Base-by-base conservation (phyloP, 164 flowering plant genomes). In the Kalanchoe fedtschenkoi region DNA sequence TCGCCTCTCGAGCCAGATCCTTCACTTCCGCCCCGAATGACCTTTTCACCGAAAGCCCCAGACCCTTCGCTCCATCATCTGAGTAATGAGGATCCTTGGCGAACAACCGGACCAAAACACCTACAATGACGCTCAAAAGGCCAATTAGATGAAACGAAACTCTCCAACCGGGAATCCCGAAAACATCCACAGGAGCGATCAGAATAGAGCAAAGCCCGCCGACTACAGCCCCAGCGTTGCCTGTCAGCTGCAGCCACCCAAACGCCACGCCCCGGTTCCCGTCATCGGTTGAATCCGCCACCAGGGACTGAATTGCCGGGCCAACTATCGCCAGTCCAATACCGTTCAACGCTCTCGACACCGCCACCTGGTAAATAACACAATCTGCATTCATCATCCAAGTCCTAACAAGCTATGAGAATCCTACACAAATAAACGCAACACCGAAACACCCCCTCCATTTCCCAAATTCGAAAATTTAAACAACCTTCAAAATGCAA, bases 101-200 rank as follows among this genome's bases (percentile, higher is more conserved):
- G 66, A 73, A 87, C 17, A 79, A 61, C 19, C 74, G 72, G 37
- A 89, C 89, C 53, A 88, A 68, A 63, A 82, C 34, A 33, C 89
- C 93, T 0, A 88, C 91, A 0, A 78, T 0, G 21, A 91, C 75
- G 61, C 97, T 91, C 58, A 88, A 46, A n/a, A 82, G 13, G 16
- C 83, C 97, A 63, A 91, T 87, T 5, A 88, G 63, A 71, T 82
- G 91, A 70, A 91, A 91, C 61, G 93, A 70, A 65, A 91, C 53
- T 72, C 97, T 80, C 96, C 97, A 91, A 46, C 97, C 97, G 28
- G 89, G 72, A 62, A 91, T 80, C 34, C 93, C 97, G 75, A 88
- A 66, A 58, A 91, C 65, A 21, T 88, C 77, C 32, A 77, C 58
- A 21, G 88, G 85, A 61, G 93, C 96, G 68, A 91, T 66, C 41